phyloP scores from a whole-genome alignment of 2,329 filamentous ascomycete species.

The Teratosphaeria nubilosa region DNA sequence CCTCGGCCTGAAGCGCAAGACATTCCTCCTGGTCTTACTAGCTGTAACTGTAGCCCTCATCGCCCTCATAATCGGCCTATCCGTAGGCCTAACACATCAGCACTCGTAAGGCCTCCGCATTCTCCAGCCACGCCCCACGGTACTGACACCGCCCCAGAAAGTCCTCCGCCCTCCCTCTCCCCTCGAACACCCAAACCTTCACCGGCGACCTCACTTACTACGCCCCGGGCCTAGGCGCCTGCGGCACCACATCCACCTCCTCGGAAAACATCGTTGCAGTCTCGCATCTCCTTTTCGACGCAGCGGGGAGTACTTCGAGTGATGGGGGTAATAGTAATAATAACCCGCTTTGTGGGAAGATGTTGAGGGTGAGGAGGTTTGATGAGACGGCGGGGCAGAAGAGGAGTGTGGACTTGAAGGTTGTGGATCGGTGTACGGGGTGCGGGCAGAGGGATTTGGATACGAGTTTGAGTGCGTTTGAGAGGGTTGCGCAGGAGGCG shows the following conservation, averaged over 20 bases:
- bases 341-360: conserved; percentile 58
- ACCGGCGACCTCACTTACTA: conserved; percentile 63
- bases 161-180: conserved; percentile 39
- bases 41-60: conserved; percentile 26
- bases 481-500: conserved; percentile 31
- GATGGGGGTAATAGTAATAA: conserved; percentile 41
- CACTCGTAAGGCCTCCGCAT: conserved; percentile 5
- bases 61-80: conserved; percentile 33
- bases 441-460: conserved; percentile 42
- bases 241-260: conserved; percentile 47
- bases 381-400: conserved; percentile 35
- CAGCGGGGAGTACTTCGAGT: conserved; percentile 31
- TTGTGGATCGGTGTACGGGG: conserved; percentile 56
- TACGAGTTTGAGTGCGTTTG: conserved; percentile 39
- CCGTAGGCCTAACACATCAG: conserved; percentile 26
- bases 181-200: conserved; percentile 42
- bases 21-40: conserved; percentile 27
- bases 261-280: conserved; percentile 56
- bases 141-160: background rate
- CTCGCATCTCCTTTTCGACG: conserved; percentile 57
- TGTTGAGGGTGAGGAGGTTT: conserved; percentile 50
- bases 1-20: conserved; percentile 29
- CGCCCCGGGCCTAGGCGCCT: conserved; percentile 56
- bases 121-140: background rate
- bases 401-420: conserved; percentile 49